Evolutionary conservation across 1,139 yeast species (phyloP).

Genomic region (Pichia sp.): DNA sequence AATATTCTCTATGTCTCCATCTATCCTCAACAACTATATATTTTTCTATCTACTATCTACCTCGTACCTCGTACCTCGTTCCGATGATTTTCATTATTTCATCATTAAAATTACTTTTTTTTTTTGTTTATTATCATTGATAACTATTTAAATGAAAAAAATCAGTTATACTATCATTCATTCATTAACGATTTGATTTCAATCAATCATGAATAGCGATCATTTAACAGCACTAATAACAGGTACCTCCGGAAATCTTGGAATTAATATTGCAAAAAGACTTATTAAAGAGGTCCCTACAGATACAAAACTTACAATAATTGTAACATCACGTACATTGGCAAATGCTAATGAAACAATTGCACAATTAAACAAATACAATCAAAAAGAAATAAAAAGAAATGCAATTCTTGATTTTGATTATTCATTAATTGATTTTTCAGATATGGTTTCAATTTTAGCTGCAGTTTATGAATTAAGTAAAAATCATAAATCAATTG

Average conservation of each 20-base stretch:
- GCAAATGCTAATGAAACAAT: slow-evolving; percentile 81
- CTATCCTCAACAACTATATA: no score
- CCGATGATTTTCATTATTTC: no score
- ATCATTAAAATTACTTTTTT: no score
- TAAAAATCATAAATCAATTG: slow-evolving; percentile 57
- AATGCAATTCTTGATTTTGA: slow-evolving; percentile 68
- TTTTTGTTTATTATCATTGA: no score
- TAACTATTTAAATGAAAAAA: background rate
- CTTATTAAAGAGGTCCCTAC: slow-evolving; percentile 54
- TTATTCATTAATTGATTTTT: slow-evolving; percentile 77
- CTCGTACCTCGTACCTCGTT: no score
- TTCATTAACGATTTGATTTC: background rate
- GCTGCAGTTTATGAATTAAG: slow-evolving; percentile 67
- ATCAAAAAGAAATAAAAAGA: slow-evolving; percentile 34
- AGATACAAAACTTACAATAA: slow-evolving; percentile 57
- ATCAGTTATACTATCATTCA: background rate
- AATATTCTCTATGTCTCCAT: no score
- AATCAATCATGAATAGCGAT: background rate
- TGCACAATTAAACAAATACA: slow-evolving; percentile 48
- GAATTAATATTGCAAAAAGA: slow-evolving; percentile 77
- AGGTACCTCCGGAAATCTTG: slow-evolving; percentile 74
- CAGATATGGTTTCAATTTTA: slow-evolving; percentile 82
- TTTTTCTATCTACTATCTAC: no score
- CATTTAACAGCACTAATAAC: slow-evolving; percentile 49
- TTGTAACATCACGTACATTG: slow-evolving; percentile 83